Base-by-base conservation (phyloP, 179 eudicot genomes). In the Monotropa hypopitys region DNA sequence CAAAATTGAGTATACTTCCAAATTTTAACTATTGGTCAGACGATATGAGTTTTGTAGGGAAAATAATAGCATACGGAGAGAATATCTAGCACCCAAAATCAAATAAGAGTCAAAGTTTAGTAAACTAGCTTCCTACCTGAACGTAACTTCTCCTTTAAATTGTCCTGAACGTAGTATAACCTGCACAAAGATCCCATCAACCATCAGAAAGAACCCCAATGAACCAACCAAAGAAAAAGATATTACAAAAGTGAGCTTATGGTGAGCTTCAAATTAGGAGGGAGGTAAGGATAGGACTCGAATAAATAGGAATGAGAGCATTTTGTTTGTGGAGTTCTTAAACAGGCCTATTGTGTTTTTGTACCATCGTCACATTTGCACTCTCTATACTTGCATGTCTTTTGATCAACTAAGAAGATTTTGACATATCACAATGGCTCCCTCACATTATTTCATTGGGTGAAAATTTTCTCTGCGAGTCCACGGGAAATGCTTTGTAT, bases 131-230 rank as follows among this genome's bases (percentile, higher is more conserved):
- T 13, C 83, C 85, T 79, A 94, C 99, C 98, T 90, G 86, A 96
- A 91, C 77, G 83, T 74, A 80, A 96, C 96, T 86, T 91, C 94
- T 80, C 99, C 99, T 80, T 81, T 77, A 76, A 96, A 96, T 84
- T 96, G 94, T 73, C 84, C 91, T 26, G 99, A 96, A 49, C 78
- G 86, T 78, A 96, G 47, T 72, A 83, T 26, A 79, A 96, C 91
- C 99, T 96, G 79, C 74, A 82, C 35, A 75, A 78, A 77, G 72
- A 73, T 79, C 50, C 70, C 49, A 67, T 56, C 67, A 42, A 43
- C 59, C 74, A 65, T 75, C 73, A 33, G 26, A 79, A 78, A 76
- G 30, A 74, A 70, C 5, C 2, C 28, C 1, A 16, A 59, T 4
- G 56, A 46, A 42, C 35, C 1, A 75, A 67, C 5, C 45, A 46